Conservation (phyloP, 208 protist species). For the Entamoeba dispar region DNA sequence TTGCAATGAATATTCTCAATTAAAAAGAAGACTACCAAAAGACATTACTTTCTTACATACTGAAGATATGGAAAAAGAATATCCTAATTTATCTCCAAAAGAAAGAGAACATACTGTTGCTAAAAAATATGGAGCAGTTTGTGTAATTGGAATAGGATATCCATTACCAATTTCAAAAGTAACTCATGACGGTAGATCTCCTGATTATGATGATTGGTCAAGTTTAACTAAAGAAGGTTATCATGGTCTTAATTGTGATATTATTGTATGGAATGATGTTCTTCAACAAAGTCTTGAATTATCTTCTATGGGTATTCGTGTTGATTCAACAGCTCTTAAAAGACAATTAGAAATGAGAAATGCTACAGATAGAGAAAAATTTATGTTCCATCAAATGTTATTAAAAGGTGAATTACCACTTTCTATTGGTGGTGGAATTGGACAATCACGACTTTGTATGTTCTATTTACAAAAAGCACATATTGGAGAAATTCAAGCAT, state of each 20-base stretch:
- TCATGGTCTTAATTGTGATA: conserved; percentile 61
- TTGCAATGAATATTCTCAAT: conserved; percentile 33
- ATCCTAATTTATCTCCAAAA: conserved; percentile 52
- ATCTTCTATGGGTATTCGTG: conserved; percentile 63
- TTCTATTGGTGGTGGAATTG: conserved; percentile 38
- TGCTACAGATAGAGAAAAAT: conserved; percentile 41
- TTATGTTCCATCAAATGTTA: conserved; percentile 50
- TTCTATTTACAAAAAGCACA: conserved; percentile 59
- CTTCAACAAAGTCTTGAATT: conserved; percentile 45
- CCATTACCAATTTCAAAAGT: conserved; percentile 47
- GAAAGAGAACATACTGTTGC: conserved; percentile 47
- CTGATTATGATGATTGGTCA: conserved; percentile 65
- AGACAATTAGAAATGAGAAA: conserved; percentile 50
- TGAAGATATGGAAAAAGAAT: conserved; percentile 52
- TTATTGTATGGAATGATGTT: conserved; percentile 54
- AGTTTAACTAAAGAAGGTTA: neutral
- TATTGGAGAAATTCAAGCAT: conserved; percentile 58
- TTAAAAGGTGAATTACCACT: conserved; percentile 50
- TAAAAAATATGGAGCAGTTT: conserved; percentile 55
- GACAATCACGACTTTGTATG: conserved; percentile 57
- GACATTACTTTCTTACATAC: conserved; percentile 54
- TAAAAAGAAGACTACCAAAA: conserved; percentile 44
- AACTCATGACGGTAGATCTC: conserved; percentile 51
- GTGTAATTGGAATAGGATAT: conserved; percentile 58
- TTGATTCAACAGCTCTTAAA: conserved; percentile 48